phyloP scores from a whole-genome alignment of 257 asterid genomes.

The Solanum clarkiae region DNA sequence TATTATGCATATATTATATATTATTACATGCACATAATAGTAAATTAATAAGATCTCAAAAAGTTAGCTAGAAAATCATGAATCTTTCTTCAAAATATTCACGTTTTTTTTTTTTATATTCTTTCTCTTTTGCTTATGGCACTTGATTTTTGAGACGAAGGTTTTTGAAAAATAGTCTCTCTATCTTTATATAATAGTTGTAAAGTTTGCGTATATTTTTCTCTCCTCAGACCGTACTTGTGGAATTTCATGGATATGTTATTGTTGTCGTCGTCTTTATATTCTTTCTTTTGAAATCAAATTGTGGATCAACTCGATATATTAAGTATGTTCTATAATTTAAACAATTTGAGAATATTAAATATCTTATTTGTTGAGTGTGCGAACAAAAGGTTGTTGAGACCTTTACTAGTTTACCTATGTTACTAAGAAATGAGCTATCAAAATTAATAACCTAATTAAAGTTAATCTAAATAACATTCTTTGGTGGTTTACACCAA shows the following conservation, averaged over 20 bases:
- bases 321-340: background rate
- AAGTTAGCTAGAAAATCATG: background rate
- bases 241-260: too few relatives aligned
- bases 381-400: background rate
- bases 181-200: too few relatives aligned
- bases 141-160: too few relatives aligned
- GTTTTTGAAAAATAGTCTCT: too few relatives aligned
- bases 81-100: background rate
- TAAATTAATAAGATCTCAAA: background rate
- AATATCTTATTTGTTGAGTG: too few relatives aligned
- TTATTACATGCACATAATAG: background rate
- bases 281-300: background rate
- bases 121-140: too few relatives aligned
- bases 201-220: too few relatives aligned
- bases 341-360: background rate
- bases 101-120: background rate
- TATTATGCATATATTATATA: background rate
- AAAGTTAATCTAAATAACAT: too few relatives aligned
- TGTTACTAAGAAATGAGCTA: too few relatives aligned
- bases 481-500: background rate
- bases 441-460: too few relatives aligned
- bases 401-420: background rate
- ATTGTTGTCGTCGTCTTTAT: too few relatives aligned
- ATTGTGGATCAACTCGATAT: background rate
- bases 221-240: too few relatives aligned